Conservation (phyloP, 768 basidiomycete species). For the Suillus paluster region DNA sequence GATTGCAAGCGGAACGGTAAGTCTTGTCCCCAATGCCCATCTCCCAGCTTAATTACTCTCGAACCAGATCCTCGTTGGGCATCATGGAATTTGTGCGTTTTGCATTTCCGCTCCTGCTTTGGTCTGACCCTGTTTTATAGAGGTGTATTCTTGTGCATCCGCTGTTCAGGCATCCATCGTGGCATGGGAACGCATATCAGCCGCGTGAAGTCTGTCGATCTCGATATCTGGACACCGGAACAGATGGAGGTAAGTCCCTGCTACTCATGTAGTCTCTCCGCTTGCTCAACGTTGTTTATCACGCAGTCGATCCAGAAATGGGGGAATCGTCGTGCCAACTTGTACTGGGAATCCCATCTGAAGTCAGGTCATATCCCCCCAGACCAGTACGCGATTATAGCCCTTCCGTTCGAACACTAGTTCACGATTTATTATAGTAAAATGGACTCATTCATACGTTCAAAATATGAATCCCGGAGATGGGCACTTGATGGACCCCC, state of each 20-base stretch:
- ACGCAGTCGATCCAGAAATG: conserved; percentile 83
- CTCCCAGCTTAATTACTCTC: background rate
- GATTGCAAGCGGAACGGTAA: conserved; percentile 96
- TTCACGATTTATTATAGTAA: conserved; percentile 58
- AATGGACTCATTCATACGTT: conserved; percentile 96
- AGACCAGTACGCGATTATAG: conserved; percentile 76
- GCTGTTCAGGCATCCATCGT: conserved; percentile 96
- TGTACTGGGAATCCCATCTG: conserved; percentile 97
- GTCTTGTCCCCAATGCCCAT: conserved; percentile 26
- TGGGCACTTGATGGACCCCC: conserved; percentile 94
- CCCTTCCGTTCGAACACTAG: conserved; percentile 1
- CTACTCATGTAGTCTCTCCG: background rate
- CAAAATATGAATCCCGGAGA: conserved; percentile 91
- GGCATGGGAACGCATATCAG: conserved; percentile 99
- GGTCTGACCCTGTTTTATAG: conserved; percentile 40
- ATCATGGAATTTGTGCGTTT: conserved; percentile 88
- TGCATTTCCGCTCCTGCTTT: background rate
- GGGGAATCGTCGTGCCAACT: conserved; percentile 92
- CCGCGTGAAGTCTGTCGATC: conserved; percentile 95
- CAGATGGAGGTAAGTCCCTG: conserved; percentile 81
- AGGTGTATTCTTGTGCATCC: conserved; percentile 93
- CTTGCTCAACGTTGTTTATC: conserved; percentile 6
- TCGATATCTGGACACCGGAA: conserved; percentile 97
- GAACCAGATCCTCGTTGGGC: conserved; percentile 93
- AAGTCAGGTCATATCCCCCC: conserved; percentile 90